Percentiles rank a stretch among this genome's conserved stretches.
Evolutionary conservation across 257 asterid species (phyloP).

Genomic region (Ophiorrhiza pumila): DNA sequence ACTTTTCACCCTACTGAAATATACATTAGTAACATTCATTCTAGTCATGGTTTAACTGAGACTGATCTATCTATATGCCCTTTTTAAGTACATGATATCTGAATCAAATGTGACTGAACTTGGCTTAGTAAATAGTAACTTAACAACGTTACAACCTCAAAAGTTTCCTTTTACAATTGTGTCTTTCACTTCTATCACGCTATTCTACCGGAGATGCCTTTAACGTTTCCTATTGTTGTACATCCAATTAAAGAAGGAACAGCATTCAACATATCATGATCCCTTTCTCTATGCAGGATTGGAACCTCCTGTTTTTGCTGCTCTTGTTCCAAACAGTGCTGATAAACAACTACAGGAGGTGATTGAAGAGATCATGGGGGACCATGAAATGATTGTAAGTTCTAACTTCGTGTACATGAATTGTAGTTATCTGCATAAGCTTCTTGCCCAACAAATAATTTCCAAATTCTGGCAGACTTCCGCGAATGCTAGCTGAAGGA

Average conservation of each 20-base stretch:
- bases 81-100: not conserved
- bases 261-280: not conserved
- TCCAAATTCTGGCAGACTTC: constrained; percentile 3
- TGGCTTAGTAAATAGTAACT: too few relatives aligned
- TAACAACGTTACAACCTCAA: too few relatives aligned
- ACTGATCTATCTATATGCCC: not conserved
- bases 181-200: not conserved
- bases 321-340: constrained; percentile 80
- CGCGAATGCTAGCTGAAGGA: not conserved
- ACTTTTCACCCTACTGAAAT: not conserved
- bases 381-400: constrained; percentile 80
- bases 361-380: constrained; percentile 90
- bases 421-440: not conserved
- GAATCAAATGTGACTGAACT: not conserved
- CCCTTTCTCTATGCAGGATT: constrained; percentile 44
- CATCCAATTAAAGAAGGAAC: not conserved
- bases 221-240: not conserved
- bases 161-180: not conserved
- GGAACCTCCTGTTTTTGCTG: constrained; percentile 73
- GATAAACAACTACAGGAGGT: constrained; percentile 71
- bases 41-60: not conserved
- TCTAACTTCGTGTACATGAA: not conserved
- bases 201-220: not conserved
- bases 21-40: not conserved
- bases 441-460: not conserved